Evolutionary conservation across 2,329 filamentous ascomycete species (phyloP), one percentile per base, ranked within the genome.

Genomic region (Fusarium siculi): DNA sequence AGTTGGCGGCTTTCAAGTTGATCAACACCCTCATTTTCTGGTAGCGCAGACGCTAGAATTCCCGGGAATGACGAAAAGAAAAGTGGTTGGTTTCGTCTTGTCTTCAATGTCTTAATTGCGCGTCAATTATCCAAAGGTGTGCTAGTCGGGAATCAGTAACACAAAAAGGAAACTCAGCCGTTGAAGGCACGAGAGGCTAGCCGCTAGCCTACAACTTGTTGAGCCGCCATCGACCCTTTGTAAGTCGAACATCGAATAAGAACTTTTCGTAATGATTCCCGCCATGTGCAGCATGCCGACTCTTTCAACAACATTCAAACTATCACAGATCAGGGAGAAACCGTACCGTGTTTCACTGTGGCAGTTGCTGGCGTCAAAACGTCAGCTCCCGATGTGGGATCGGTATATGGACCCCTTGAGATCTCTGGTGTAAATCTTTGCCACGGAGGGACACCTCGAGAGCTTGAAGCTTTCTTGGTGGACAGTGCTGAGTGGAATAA

Each of bases 371-470:
- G 55, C 25, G 28, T 64, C 39, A 32, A 50, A 64, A 63, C 50
- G 30, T 53, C 66, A 68, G 65, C 62, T 68, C 56, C 46, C 63
- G 60, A 72, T 68, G 61, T 60, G 61, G 60, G 55, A 64, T 71
- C 56, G 59, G 70, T 40, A n/a, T 32, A 54, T 63, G 54, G 59
- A 68, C 60, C 60, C 59, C 46, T 65, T 56, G 36, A 66, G 74
- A 76, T 76, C 70, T 66, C 44, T 50, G 47, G 46, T 50, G 75
- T 42, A 56, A 68, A 77, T 77, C 75, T 57, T 60, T 77, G 71
- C 71, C 73, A 60, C 54, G 72, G 75, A 62, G 28, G 69, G 74
- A 55, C 37, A 8, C 28, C 32, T 65, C 52, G 50, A 54, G 42
- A 63, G 55, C 43, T 42, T 60, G 56, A 66, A 68, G 67, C 59